Evolutionary conservation across 2,329 filamentous ascomycete species (phyloP).

Genomic region (Trichoderma hamatum): DNA sequence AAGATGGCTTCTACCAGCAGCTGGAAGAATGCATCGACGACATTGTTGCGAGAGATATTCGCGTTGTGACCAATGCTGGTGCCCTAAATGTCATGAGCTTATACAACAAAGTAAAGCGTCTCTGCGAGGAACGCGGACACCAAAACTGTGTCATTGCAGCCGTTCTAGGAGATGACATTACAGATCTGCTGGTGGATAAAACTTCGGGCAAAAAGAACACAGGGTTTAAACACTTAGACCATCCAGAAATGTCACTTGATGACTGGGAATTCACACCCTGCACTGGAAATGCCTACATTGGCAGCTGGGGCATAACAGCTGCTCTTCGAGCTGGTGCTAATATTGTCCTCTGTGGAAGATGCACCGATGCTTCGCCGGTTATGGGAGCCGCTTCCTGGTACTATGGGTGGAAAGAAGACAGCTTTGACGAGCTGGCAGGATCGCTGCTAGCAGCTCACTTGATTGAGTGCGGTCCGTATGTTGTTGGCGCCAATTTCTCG

Average conservation of each 20-base stretch:
- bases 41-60: constrained; percentile 41
- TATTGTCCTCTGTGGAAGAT: constrained; percentile 54
- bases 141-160: constrained; percentile 41
- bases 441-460: constrained; percentile 56
- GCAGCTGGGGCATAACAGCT: constrained; percentile 51
- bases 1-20: constrained; percentile 47
- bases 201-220: constrained; percentile 26
- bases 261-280: constrained; percentile 37
- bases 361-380: constrained; percentile 54
- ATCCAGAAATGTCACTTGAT: constrained; percentile 36
- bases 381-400: constrained; percentile 61
- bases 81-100: constrained; percentile 43
- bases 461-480: constrained; percentile 59
- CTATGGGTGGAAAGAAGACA: constrained; percentile 53
- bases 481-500: constrained; percentile 58
- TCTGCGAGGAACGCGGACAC: constrained; percentile 38
- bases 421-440: constrained; percentile 54
- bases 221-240: constrained; percentile 36
- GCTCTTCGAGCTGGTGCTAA: constrained; percentile 49
- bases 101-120: constrained; percentile 36
- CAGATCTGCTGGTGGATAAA: constrained; percentile 33
- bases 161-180: constrained; percentile 46
- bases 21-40: constrained; percentile 46
- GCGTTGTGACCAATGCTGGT: constrained; percentile 47
- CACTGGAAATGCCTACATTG: constrained; percentile 50